These are phyloP conservation scores for Trapa incisa DNA, from an alignment of 345 rosid genomes.

Conservation along the genomic window DNA sequence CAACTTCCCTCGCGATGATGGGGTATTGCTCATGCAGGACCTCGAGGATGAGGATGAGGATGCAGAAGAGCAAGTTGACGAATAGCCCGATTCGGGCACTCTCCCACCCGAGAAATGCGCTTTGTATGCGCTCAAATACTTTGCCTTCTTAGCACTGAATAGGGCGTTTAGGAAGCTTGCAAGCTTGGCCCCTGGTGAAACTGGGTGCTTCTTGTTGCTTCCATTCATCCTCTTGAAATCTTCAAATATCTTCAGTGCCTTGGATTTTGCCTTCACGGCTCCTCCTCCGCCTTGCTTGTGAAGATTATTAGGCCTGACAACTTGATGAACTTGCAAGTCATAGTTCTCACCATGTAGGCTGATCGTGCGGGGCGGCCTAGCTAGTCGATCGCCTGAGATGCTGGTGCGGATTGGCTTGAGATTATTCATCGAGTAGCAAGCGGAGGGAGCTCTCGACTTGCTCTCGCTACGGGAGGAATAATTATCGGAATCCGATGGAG, in stretches of 20 bases:
- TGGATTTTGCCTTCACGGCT: slow-evolving; percentile 56
- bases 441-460: slow-evolving; percentile 16
- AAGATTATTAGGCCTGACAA: not conserved
- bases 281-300: slow-evolving; percentile 19
- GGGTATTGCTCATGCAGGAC: slow-evolving; percentile 75
- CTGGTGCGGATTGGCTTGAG: slow-evolving; percentile 55
- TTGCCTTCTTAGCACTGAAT: slow-evolving; percentile 52
- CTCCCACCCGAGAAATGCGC: not conserved
- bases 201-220: slow-evolving; percentile 63
- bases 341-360: not conserved
- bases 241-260: slow-evolving; percentile 70
- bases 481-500: slow-evolving; percentile 80
- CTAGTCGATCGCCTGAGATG: slow-evolving; percentile 6
- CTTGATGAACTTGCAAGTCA: not conserved
- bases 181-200: slow-evolving; percentile 79
- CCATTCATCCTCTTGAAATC: slow-evolving; percentile 56
- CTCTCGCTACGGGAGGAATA: slow-evolving; percentile 15
- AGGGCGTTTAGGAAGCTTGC: slow-evolving; percentile 73
- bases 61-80: slow-evolving; percentile 61
- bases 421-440: slow-evolving; percentile 19
- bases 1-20: slow-evolving; percentile 36
- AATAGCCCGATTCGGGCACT: slow-evolving; percentile 2
- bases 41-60: slow-evolving; percentile 83
- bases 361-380: not conserved
- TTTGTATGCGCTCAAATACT: slow-evolving; percentile 11